Percentiles rank a stretch among this genome's conserved stretches.
phyloP scores from a whole-genome alignment of 331 rosid species.

The Spiraea crenata region DNA sequence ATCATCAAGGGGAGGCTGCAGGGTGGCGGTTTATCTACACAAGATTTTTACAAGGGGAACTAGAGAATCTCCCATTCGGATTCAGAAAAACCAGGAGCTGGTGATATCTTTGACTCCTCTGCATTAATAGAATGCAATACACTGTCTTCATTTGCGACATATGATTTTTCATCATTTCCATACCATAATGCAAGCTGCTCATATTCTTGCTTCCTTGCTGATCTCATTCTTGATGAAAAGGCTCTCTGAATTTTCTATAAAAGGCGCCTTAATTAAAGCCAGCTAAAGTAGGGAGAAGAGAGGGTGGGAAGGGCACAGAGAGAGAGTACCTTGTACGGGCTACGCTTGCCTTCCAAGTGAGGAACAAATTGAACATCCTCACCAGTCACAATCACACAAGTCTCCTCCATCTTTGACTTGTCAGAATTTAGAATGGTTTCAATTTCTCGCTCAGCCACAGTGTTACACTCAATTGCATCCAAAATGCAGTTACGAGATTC shows the following conservation, averaged over 20 bases:
- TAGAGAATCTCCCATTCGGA: constrained; percentile 86
- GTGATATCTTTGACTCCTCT: constrained; percentile 25
- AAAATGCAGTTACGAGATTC: constrained; percentile 32
- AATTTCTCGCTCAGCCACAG: constrained; percentile 22
- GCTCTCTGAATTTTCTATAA: constrained; percentile 48
- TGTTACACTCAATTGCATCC: constrained; percentile 29
- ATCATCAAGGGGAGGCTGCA: constrained; percentile 23
- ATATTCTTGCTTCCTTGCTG: constrained; percentile 75
- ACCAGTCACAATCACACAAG: constrained; percentile 66
- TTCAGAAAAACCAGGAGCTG: constrained; percentile 38
- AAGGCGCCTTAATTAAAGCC: constrained; percentile 11
- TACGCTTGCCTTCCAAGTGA: constrained; percentile 24
- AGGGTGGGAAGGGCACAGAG: background rate
- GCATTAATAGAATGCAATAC: constrained; percentile 13
- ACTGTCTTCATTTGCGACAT: constrained; percentile 22
- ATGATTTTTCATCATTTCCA: constrained; percentile 27
- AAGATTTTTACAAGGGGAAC: constrained; percentile 14
- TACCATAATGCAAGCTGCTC: constrained; percentile 65
- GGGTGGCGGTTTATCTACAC: constrained; percentile 30
- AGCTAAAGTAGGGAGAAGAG: background rate
- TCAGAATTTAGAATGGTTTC: constrained; percentile 32
- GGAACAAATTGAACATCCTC: constrained; percentile 47
- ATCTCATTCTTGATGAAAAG: constrained; percentile 53
- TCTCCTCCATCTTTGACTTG: constrained; percentile 52
- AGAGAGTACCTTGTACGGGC: constrained; percentile 54